Conservation (phyloP, 768 basidiomycete genomes). For the Boletellus ananiceps region DNA sequence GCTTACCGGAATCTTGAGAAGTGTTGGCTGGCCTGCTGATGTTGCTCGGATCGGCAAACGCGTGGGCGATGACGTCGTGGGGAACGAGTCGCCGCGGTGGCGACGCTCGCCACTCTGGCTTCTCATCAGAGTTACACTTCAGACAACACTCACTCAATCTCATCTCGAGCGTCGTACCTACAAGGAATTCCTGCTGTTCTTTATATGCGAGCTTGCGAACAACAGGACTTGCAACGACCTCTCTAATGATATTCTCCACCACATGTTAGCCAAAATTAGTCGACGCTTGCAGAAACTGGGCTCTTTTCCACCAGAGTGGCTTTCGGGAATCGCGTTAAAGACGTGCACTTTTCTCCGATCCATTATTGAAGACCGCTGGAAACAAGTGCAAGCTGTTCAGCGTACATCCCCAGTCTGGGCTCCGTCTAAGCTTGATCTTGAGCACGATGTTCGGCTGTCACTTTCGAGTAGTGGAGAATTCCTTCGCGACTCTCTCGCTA, state of each 20-base stretch:
- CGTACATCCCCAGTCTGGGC: not conserved
- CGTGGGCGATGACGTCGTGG: constrained; percentile 5
- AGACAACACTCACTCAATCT: constrained; percentile 23
- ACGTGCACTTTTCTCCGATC: not conserved
- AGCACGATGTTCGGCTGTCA: not conserved
- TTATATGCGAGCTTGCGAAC: constrained; percentile 29
- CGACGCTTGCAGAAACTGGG: not conserved
- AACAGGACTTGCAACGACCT: constrained; percentile 11
- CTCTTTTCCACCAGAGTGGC: not conserved
- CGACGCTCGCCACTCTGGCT: constrained; percentile 35
- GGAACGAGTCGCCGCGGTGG: constrained; percentile 19
- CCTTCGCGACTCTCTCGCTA: not conserved
- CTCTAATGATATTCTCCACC: constrained; percentile 2
- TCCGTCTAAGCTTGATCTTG: not conserved
- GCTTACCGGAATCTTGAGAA: constrained; percentile 40
- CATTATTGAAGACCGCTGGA: not conserved
- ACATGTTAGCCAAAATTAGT: not conserved
- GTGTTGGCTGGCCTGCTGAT: constrained; percentile 20
- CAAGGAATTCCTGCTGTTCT: constrained; percentile 45
- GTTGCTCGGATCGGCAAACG: constrained; percentile 5
- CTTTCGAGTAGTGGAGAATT: not conserved
- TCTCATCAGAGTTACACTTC: constrained; percentile 29
- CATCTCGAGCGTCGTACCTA: constrained; percentile 27
- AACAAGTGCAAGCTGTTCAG: not conserved
- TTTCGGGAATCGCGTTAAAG: not conserved